Conservation (phyloP, 345 rosid genomes). For the Syzygium grande region DNA sequence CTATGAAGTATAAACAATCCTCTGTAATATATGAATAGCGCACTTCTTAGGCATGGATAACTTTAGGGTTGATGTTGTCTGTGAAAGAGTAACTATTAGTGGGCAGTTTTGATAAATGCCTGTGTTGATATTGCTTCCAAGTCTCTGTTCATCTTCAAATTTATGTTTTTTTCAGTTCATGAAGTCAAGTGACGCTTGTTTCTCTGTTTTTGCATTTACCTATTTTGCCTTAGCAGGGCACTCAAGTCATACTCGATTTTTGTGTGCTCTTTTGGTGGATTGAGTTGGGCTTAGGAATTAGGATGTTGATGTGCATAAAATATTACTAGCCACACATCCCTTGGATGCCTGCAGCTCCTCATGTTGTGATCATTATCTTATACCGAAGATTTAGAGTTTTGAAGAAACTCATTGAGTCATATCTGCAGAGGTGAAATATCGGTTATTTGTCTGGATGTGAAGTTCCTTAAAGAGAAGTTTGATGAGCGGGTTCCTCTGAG, state of each 20-base stretch:
- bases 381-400: neutral
- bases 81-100: neutral
- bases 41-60: neutral
- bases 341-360: neutral
- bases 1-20: neutral
- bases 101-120: neutral
- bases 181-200: neutral
- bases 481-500: conserved; percentile 67
- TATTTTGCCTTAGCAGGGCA: neutral
- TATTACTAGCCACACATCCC: neutral
- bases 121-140: neutral
- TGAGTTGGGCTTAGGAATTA: neutral
- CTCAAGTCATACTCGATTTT: neutral
- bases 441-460: conserved; percentile 84
- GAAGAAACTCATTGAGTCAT: neutral
- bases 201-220: neutral
- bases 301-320: neutral
- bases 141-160: neutral
- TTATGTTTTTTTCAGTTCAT: neutral
- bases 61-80: neutral
- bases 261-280: neutral
- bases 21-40: neutral
- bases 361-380: neutral
- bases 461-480: conserved; percentile 63
- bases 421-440: conserved; percentile 84